Conservation (phyloP, 495 filamentous ascomycete species). For the Aspergillus mulundensis region DNA sequence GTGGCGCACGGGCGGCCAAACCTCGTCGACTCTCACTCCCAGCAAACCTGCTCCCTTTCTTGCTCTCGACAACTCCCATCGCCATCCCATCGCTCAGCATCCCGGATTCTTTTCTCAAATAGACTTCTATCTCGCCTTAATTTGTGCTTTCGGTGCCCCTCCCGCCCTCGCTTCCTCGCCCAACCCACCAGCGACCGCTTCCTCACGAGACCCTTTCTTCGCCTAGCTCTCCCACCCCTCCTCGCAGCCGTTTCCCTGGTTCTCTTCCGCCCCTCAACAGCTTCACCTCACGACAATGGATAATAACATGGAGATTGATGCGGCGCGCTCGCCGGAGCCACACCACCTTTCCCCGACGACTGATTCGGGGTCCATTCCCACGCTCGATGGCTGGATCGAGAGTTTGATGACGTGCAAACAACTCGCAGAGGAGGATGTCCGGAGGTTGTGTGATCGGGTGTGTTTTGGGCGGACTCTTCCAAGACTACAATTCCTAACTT, state of each 20-base stretch:
- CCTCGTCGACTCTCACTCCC: slow-evolving; percentile 14
- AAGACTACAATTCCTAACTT: slow-evolving; percentile 6
- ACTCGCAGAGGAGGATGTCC: slow-evolving; percentile 89
- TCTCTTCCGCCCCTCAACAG: slow-evolving; percentile 2
- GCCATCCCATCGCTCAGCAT: slow-evolving; percentile 18
- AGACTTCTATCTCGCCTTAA: slow-evolving; percentile 10
- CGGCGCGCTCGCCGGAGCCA: slow-evolving; percentile 76
- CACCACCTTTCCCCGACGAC: slow-evolving; percentile 65
- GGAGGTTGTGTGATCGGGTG: slow-evolving; percentile 96
- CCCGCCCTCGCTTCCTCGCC: not conserved
- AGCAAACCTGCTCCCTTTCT: slow-evolving; percentile 21
- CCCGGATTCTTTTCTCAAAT: slow-evolving; percentile 8
- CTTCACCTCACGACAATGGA: slow-evolving; percentile 59
- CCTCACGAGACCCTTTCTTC: slow-evolving; percentile 43
- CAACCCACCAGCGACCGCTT: slow-evolving; percentile 11
- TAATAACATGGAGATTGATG: slow-evolving; percentile 94
- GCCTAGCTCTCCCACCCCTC: slow-evolving; percentile 31
- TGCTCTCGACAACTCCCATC: slow-evolving; percentile 11
- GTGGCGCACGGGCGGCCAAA: slow-evolving; percentile 23
- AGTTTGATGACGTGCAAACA: slow-evolving; percentile 98
- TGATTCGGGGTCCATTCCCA: slow-evolving; percentile 86
- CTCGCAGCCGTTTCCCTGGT: slow-evolving; percentile 22
- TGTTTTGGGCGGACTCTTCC: slow-evolving; percentile 23
- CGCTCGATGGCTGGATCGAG: slow-evolving; percentile 97
- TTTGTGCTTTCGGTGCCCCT: slow-evolving; percentile 12